phyloP scores from a whole-genome alignment of 1,284 basidiomycete species.

The Dichomitus squalens region DNA sequence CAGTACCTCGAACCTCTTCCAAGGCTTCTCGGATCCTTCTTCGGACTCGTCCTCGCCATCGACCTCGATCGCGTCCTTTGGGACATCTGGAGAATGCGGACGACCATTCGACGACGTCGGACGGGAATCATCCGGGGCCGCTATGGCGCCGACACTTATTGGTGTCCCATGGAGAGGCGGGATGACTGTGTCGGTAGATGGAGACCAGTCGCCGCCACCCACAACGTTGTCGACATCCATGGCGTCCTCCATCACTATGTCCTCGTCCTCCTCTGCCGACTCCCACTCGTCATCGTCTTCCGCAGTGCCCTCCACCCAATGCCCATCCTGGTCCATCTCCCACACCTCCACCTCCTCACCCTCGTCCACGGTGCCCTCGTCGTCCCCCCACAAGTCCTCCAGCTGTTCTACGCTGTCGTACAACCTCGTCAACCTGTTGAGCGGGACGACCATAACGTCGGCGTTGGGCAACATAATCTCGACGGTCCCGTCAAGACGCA shows the following conservation, averaged over 20 bases:
- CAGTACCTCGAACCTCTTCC: constrained; percentile 81
- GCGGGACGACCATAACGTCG: constrained; percentile 48
- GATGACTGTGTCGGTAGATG: constrained; percentile 28
- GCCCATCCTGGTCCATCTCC: constrained; percentile 54
- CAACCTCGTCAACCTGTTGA: constrained; percentile 69
- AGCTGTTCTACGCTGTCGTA: constrained; percentile 79
- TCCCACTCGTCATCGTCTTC: constrained; percentile 35
- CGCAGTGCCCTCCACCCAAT: constrained; percentile 48
- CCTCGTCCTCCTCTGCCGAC: constrained; percentile 28
- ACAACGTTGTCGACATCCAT: constrained; percentile 32
- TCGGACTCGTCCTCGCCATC: constrained; percentile 23
- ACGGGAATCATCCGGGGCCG: constrained; percentile 16
- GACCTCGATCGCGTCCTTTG: constrained; percentile 29
- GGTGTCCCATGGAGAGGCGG: constrained; percentile 19
- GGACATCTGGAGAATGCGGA: constrained; percentile 31
- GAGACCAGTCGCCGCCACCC: constrained; percentile 29
- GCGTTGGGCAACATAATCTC: constrained; percentile 66
- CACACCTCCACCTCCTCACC: constrained; percentile 50
- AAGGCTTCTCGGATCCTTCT: constrained; percentile 38
- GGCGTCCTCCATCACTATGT: constrained; percentile 14
- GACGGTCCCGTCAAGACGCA: constrained; percentile 70
- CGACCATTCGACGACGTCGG: constrained; percentile 23
- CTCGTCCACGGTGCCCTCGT: constrained; percentile 33
- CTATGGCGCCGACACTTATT: constrained; percentile 6
- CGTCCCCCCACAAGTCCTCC: constrained; percentile 70